Evolutionary conservation across 768 basidiomycete species (phyloP).

Genomic region (Lactarius deliciosus): DNA sequence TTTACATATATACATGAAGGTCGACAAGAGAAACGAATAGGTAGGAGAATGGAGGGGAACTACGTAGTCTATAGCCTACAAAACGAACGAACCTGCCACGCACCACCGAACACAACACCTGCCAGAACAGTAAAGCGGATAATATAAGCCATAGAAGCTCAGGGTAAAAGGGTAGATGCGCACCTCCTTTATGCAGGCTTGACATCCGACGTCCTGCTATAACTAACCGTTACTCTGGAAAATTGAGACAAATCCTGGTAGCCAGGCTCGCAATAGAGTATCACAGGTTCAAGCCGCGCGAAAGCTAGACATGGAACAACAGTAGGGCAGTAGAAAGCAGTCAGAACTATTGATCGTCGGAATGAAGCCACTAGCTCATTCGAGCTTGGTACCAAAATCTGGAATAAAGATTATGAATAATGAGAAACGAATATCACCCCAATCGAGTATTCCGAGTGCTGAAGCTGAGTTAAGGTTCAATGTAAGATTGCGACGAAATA

Average conservation of each 20-base stretch:
- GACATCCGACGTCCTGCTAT: not conserved
- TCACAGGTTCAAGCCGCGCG: not conserved
- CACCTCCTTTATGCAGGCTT: not conserved
- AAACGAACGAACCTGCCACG: not conserved
- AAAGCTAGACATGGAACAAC: not conserved
- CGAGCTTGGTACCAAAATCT: not conserved
- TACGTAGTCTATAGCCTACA: not conserved
- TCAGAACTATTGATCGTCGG: not conserved
- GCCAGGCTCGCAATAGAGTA: not conserved
- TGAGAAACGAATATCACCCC: not conserved
- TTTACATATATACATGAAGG: slow-evolving; percentile 23
- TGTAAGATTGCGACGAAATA: not conserved
- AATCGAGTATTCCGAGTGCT: not conserved
- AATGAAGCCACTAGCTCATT: not conserved
- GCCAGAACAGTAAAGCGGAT: not conserved
- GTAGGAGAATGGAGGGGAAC: not conserved
- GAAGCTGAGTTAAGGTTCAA: not conserved
- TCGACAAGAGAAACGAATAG: slow-evolving; percentile 2
- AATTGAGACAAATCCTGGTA: not conserved
- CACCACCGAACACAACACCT: not conserved
- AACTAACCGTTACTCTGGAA: not conserved
- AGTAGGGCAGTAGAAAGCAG: not conserved
- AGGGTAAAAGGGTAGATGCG: not conserved
- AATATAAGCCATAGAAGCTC: not conserved
- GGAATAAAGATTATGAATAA: not conserved